phyloP scores from a whole-genome alignment of 352 stramenopile species.

The Phytophthora syringae region DNA sequence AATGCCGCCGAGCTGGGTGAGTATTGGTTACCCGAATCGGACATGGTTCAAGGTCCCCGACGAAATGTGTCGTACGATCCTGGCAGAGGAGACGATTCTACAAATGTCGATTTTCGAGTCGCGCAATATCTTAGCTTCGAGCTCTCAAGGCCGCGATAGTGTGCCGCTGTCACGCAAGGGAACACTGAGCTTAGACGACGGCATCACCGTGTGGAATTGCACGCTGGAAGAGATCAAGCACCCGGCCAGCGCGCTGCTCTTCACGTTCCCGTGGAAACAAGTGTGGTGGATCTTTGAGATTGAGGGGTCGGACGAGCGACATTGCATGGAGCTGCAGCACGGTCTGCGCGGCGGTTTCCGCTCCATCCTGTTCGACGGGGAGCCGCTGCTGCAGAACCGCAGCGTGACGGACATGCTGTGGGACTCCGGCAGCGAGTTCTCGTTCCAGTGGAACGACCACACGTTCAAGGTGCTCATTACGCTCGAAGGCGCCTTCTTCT shows the following conservation, averaged over 20 bases:
- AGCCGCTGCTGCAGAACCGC: slow-evolving; percentile 69
- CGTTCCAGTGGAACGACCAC: slow-evolving; percentile 69
- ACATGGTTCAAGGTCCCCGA: slow-evolving; percentile 88
- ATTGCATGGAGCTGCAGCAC: slow-evolving; percentile 83
- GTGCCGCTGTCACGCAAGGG: slow-evolving; percentile 72
- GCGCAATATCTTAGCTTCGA: slow-evolving; percentile 73
- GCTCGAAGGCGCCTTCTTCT: slow-evolving; percentile 86
- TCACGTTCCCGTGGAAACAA: slow-evolving; percentile 90
- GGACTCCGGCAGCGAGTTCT: slow-evolving; percentile 80
- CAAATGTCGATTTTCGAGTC: slow-evolving; percentile 79
- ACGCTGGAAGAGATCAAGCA: slow-evolving; percentile 89
- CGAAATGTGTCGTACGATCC: slow-evolving; percentile 61
- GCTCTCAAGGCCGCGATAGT: slow-evolving; percentile 72
- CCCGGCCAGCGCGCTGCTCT: slow-evolving; percentile 71
- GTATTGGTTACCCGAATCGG: slow-evolving; percentile 76
- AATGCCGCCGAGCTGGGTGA: slow-evolving; percentile 82
- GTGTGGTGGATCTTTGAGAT: slow-evolving; percentile 86
- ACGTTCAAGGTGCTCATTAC: slow-evolving; percentile 81
- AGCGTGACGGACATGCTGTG: slow-evolving; percentile 79
- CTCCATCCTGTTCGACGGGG: slow-evolving; percentile 74
- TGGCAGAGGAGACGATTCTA: slow-evolving; percentile 75
- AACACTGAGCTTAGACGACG: slow-evolving; percentile 52
- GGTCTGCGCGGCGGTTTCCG: slow-evolving; percentile 78
- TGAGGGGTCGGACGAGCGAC: slow-evolving; percentile 50
- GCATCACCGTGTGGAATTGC: slow-evolving; percentile 61